Evolutionary conservation across 768 basidiomycete genomes (phyloP), one percentile per base, ranked within the genome.

Genomic region (Pleurotus tuoliensis): DNA sequence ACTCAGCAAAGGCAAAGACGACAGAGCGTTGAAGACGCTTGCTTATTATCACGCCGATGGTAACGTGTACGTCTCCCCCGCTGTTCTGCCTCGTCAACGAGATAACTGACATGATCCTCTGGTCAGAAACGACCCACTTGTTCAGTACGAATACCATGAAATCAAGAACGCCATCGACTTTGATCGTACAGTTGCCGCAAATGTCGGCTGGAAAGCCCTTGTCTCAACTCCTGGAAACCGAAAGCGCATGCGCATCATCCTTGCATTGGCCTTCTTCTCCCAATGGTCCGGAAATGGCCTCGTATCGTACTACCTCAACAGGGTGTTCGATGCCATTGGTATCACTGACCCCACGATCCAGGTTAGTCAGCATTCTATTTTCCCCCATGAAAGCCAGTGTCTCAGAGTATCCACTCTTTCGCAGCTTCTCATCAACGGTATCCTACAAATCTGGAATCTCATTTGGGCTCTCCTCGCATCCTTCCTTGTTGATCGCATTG

Each of bases 241-340:
- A 60, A 84, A 76, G 70, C 88, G 92, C 57, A 79, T 92, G 79
- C 72, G 80, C 55, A 87, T 92, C 69, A 87, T 92, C 68, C 66
- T 88, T 59, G 86, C 86, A 46, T 73, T 92, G 55, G 88, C 87
- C 47, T 88, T 88, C 80, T 90, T 92, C 79, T 90, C 88, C 3
- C 87, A 90, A 63, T 91, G 88, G 90, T 90, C 87, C 8, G 90
- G 88, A 9, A 91, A 91, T 63, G 90, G 90, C 65, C 85, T 92
- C 54, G 86, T 90, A 48, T 90, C 87, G 5, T 91, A 87, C 77
- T 92, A 92, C 75, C 82, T 92, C 64, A 86, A 77, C 72, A 77
- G 81, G 68, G 85, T 92, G 54, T 83, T 93, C 68, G 68, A 77
- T 59, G 74, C 80, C 57, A 85, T 89, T 57, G 86, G 86, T 57